Conservation (phyloP, 768 basidiomycete species). For the Russula compacta region DNA sequence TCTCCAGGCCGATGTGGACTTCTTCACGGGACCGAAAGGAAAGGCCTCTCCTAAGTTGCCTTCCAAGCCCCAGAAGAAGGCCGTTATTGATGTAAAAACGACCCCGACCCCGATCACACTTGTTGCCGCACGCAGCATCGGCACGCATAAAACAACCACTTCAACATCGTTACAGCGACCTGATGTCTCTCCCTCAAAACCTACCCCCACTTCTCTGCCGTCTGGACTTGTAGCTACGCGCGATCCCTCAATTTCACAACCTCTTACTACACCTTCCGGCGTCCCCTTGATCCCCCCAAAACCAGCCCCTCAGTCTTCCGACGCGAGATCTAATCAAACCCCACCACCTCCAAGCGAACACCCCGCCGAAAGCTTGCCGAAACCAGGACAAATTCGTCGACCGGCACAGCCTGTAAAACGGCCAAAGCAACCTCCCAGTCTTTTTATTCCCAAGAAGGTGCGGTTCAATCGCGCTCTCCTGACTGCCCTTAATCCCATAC, state of each 20-base stretch:
- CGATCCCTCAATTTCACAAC: background rate
- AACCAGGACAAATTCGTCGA: background rate
- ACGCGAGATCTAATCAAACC: background rate
- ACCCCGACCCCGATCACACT: constrained; percentile 10
- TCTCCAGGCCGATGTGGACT: constrained; percentile 29
- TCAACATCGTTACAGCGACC: background rate
- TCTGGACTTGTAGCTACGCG: background rate
- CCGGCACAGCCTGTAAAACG: background rate
- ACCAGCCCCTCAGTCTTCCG: background rate
- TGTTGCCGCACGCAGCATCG: constrained; percentile 11
- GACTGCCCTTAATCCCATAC: constrained; percentile 14
- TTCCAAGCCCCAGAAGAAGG: constrained; percentile 3
- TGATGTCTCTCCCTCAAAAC: background rate
- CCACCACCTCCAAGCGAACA: background rate
- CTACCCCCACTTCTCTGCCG: background rate
- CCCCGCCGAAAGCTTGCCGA: background rate
- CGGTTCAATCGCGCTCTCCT: background rate
- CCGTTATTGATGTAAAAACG: background rate
- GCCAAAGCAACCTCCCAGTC: constrained; percentile 10
- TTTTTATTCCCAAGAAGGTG: constrained; percentile 24
- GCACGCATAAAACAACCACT: background rate
- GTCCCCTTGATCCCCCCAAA: background rate
- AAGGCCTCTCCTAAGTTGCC: background rate
- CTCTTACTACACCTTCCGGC: background rate
- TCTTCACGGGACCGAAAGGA: constrained; percentile 30